Evolutionary conservation across 2,329 filamentous ascomycete genomes (phyloP).

Genomic region (Coniochaeta sp.): DNA sequence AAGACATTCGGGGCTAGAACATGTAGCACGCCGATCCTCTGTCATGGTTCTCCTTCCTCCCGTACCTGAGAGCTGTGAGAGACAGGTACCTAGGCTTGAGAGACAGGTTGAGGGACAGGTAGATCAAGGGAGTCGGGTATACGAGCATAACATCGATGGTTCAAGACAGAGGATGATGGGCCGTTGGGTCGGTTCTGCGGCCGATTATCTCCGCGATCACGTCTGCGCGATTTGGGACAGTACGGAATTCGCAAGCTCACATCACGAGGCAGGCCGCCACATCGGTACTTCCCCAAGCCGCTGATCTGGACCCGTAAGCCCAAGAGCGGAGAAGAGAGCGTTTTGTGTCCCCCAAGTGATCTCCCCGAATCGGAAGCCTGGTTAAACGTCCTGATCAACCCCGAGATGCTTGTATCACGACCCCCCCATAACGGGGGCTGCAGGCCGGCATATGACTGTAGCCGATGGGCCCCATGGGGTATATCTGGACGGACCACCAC

Average conservation of each 20-base stretch:
- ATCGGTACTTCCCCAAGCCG: too few species aligned
- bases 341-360: neutral
- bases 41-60: neutral
- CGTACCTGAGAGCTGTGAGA: too few species aligned
- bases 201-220: neutral
- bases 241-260: neutral
- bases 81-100: too few species aligned
- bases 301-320: too few species aligned
- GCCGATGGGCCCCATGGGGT: neutral
- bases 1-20: neutral
- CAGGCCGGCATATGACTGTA: neutral
- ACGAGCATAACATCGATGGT: too few species aligned
- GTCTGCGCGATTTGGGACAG: neutral
- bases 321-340: neutral
- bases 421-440: neutral
- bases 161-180: neutral
- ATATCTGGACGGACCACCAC: neutral
- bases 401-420: too few species aligned
- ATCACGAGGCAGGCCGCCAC: too few species aligned
- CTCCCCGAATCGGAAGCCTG: neutral
- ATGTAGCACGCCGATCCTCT: neutral
- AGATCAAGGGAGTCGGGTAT: too few species aligned
- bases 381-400: too few species aligned
- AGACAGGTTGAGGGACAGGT: too few species aligned
- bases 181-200: neutral